Evolutionary conservation across 73 alveolate genomes (phyloP), one percentile per base, ranked within the genome.

Genomic region (Uronychia binucleata): DNA sequence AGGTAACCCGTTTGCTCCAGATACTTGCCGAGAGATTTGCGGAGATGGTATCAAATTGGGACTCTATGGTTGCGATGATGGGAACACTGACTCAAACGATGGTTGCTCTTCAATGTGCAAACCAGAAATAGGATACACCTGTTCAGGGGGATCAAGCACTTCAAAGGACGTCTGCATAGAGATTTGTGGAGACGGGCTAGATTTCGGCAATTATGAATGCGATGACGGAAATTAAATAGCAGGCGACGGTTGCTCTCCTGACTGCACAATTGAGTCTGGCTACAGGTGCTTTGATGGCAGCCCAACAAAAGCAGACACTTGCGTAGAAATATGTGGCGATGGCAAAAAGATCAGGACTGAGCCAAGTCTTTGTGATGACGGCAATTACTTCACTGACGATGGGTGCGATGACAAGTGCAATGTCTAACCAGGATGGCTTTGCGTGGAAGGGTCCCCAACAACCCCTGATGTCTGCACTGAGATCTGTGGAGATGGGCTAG

Each of bases 351-450:
- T 81, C 82, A 59, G 82, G n/a, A 28, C 79, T 0, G 91, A 86
- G 8, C 30, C 79, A 1, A 82, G 33, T 32, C 31, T 28, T 14
- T 84, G 91, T 35, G 91, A 84, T 34, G 91, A 84, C 33, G 85
- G 84, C 30, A 76, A 75, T 30, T 28, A 26, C 80, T 59, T 19
- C 59, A 1, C 46, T 74, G 34, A 29, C 78, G 91, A 84, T 59
- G 91, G 91, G 27, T 82, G 89, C 85, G 28, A 81, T 28, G 19
- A 14, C n/a, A 19, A 1, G 31, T 82, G 89, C 76, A 30, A 31
- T 57, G 84, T 85, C 27, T 91, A 89, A 67, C 58, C 13, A n/a
- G 96, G 96, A 30, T 90, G 90, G 91, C 46, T 28, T 32, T 90
- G 96, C 34, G 30, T 82, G 0, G 94, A 91, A 59, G 95, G 92